phyloP scores from a whole-genome alignment of 2,329 filamentous ascomycete species.

The Diaporthe sp. region DNA sequence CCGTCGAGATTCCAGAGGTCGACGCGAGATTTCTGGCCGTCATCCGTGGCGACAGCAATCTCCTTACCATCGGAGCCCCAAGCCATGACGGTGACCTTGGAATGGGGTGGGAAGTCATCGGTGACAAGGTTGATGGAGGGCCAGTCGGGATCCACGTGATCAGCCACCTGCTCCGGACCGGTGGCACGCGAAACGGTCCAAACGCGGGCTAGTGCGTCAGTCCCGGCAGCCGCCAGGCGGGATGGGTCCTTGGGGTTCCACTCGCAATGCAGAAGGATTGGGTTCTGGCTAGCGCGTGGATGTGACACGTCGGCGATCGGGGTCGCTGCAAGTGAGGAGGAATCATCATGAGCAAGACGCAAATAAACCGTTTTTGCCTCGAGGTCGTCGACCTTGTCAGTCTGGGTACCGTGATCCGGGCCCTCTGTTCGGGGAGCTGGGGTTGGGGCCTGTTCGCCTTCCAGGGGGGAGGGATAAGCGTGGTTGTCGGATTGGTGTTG shows the following conservation, averaged over 20 bases:
- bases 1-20: slow-evolving; percentile 68
- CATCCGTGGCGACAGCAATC: slow-evolving; percentile 69
- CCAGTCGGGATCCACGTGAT: slow-evolving; percentile 57
- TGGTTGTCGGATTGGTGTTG: slow-evolving; percentile 60
- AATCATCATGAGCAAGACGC: slow-evolving; percentile 59
- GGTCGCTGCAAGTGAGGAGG: slow-evolving; percentile 48
- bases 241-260: slow-evolving; percentile 74
- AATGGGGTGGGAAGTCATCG: slow-evolving; percentile 60
- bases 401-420: slow-evolving; percentile 72
- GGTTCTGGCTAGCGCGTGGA: slow-evolving; percentile 58
- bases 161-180: slow-evolving; percentile 54
- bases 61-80: slow-evolving; percentile 68
- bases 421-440: slow-evolving; percentile 68
- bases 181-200: slow-evolving; percentile 71
- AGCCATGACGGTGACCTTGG: slow-evolving; percentile 68
- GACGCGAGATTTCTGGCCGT: slow-evolving; percentile 62
- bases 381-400: slow-evolving; percentile 72
- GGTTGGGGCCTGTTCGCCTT: slow-evolving; percentile 65
- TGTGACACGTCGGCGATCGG: slow-evolving; percentile 48
- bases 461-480: slow-evolving; percentile 73
- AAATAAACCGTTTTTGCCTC: slow-evolving; percentile 70
- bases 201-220: slow-evolving; percentile 76
- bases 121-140: slow-evolving; percentile 62
- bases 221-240: slow-evolving; percentile 74
- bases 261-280: slow-evolving; percentile 75